Conservation (phyloP, 768 basidiomycete species). For the Trametes cinnabarina region DNA sequence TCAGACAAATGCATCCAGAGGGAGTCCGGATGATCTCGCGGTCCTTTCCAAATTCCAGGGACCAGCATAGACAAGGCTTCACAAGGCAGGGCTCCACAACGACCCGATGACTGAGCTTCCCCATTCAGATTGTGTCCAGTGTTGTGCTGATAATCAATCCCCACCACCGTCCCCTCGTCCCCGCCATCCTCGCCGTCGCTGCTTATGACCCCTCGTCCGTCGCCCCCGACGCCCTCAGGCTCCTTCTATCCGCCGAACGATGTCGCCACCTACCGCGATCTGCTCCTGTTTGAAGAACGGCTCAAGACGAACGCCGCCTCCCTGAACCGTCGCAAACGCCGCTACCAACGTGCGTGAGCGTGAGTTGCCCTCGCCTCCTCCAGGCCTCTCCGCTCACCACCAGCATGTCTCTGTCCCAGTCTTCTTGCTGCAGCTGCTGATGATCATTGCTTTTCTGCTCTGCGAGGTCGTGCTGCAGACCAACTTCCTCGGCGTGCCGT, state of each 20-base stretch:
- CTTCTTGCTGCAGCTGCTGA: constrained; percentile 67
- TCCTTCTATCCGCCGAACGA: constrained; percentile 68
- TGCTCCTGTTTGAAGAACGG: constrained; percentile 93
- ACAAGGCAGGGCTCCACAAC: no score
- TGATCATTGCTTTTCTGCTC: constrained; percentile 68
- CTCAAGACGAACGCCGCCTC: constrained; percentile 89
- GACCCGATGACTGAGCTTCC: no score
- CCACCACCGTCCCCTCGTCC: background rate
- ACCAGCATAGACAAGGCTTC: no score
- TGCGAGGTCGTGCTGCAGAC: constrained; percentile 73
- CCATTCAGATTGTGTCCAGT: no score
- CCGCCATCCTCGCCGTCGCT: background rate
- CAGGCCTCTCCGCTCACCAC: background rate
- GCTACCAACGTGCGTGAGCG: constrained; percentile 70
- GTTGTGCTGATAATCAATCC: no score
- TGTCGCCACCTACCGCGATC: constrained; percentile 77
- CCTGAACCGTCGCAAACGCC: constrained; percentile 72
- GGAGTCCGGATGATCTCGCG: no score
- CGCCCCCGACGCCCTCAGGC: constrained; percentile 11
- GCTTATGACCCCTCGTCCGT: constrained; percentile 14
- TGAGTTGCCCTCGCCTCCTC: background rate
- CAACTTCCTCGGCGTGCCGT: constrained; percentile 64
- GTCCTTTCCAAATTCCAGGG: no score
- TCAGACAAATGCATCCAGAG: no score
- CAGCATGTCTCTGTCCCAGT: constrained; percentile 41